A percentile compares a stretch with the other conserved stretches of the same genome.
These are phyloP conservation scores for Jaltomata sinuosa DNA, from an alignment of 257 asterid species.

Conservation along the genomic window DNA sequence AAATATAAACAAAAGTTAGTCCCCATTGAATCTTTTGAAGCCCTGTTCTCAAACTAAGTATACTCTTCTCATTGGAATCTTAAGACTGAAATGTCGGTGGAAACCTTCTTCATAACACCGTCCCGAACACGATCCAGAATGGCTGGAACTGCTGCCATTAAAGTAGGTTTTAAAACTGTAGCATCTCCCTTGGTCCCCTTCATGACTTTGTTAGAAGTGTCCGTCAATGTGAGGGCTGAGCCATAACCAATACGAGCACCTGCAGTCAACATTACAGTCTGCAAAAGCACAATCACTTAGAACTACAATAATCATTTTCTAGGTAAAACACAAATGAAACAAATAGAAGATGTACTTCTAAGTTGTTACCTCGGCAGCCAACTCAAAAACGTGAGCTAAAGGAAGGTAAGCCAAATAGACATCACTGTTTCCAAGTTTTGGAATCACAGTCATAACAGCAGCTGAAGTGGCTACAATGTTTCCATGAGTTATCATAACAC, in stretches of 20 bases:
- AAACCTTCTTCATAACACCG: conserved; percentile 83
- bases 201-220: conserved; percentile 80
- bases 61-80: neutral
- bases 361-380: conserved; percentile 81
- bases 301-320: neutral
- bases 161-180: conserved; percentile 65
- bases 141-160: conserved; percentile 90
- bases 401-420: conserved; percentile 85
- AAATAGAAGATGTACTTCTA: neutral
- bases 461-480: conserved; percentile 88
- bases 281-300: conserved; percentile 26
- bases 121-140: conserved; percentile 88
- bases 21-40: conserved; percentile 2
- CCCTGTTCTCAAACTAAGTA: neutral
- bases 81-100: neutral
- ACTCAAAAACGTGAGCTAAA: conserved; percentile 86
- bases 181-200: conserved; percentile 91
- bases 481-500: conserved; percentile 95
- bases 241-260: conserved; percentile 87
- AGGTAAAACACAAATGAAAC: neutral
- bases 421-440: conserved; percentile 57
- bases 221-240: conserved; percentile 77
- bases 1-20: conserved; percentile 3
- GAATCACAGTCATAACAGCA: conserved; percentile 83
- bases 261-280: conserved; percentile 78